Base-by-base conservation (phyloP, 805 yeast species). In the Teunomyces kruisii region DNA sequence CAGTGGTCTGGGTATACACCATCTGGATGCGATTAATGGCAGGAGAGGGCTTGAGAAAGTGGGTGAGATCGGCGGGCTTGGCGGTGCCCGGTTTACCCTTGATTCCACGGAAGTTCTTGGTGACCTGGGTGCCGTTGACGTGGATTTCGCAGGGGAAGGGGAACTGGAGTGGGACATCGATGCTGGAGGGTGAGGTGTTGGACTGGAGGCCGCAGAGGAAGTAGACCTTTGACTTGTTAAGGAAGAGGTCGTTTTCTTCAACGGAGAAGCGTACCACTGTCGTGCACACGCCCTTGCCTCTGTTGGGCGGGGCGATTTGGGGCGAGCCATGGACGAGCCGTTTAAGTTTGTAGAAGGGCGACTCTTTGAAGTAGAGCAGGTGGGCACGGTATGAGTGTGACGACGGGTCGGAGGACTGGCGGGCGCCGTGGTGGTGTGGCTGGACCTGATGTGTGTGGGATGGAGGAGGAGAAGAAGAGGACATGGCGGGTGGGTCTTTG, bases 31-130 rank as follows among this genome's bases (percentile, higher is more conserved):
- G 56, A 56, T 81, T 84, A 16, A 8, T 65, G 65, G 13, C 61
- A 49, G 57, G 51, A 17, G 59, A 48, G n/a, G 78, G 39, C 38
- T 42, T 44, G 6, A 65, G 14, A 33, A 69, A 67, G 2, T 72
- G 71, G 0, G 96, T 86, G 33, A 92, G 53, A 60, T 91, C 86
- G 0, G 88, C 90, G 0, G 97, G 97, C 48, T 80, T 77, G 1
- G 90, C 84, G 0, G 96, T 83, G 0, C 96, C 96, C 0, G 78
- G 77, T 47, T 76, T 79, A 39, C 84, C 85, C 57, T 88, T 88
- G 26, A 90, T 67, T 0, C 97, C 97, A 44, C 83, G 79, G 39
- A 58, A 57, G 41, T 48, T 53, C 44, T 54, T 56, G 13, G 53
- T 46, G 1, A 83, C 78, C 47, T 80, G 80, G 2, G 51, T 48